These are phyloP conservation scores for Dorcoceras hygrometricum DNA, from an alignment of 257 asterid genomes.

Conservation along the genomic window DNA sequence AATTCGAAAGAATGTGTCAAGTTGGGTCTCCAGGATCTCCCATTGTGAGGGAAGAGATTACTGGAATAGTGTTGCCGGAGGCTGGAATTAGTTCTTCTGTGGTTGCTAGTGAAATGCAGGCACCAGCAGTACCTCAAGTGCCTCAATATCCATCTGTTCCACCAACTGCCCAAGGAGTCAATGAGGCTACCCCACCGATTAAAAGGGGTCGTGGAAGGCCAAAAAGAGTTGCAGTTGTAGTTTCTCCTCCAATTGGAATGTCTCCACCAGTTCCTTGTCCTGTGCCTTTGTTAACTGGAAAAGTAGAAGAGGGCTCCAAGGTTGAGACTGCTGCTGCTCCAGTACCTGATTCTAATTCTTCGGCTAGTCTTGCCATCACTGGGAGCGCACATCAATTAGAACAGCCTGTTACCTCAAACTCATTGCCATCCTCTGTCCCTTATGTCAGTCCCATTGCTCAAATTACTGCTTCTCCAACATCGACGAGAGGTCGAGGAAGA, in stretches of 20 bases:
- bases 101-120: conserved; percentile 39
- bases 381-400: conserved; percentile 40
- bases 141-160: conserved; percentile 39
- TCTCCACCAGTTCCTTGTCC: conserved; percentile 37
- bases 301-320: conserved; percentile 31
- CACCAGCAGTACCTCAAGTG: conserved; percentile 31
- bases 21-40: conserved; percentile 83
- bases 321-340: conserved; percentile 32
- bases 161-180: conserved; percentile 34
- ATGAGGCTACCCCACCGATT: conserved; percentile 59
- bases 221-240: conserved; percentile 41
- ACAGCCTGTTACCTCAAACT: conserved; percentile 32
- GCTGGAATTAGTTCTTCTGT: conserved; percentile 32
- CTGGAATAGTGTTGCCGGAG: conserved; percentile 42
- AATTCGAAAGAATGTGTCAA: conserved; percentile 90
- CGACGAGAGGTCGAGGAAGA: conserved; percentile 71
- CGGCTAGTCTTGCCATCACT: conserved; percentile 32
- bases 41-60: conserved; percentile 44
- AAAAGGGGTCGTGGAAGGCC: conserved; percentile 99
- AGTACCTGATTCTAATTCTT: conserved; percentile 39
- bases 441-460: conserved; percentile 42
- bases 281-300: conserved; percentile 29
- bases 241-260: conserved; percentile 24
- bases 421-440: conserved; percentile 41
- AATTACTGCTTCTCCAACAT: conserved; percentile 41